phyloP scores from a whole-genome alignment of 78 protist genomes.

The Emiliania huxleyi region DNA sequence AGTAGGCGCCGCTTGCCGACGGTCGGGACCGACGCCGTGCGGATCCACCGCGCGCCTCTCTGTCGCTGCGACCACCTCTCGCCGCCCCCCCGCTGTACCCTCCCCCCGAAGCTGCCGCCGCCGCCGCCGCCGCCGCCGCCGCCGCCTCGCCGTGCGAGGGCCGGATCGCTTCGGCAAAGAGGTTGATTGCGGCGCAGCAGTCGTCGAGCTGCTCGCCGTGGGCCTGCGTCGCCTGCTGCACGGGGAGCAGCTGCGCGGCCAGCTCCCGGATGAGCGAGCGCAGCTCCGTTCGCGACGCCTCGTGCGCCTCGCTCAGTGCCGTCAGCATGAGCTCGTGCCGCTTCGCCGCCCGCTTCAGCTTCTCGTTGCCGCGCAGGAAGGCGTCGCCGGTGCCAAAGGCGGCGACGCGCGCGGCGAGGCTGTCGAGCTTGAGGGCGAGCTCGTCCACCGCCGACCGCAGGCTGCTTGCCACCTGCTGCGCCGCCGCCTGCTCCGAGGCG shows the following conservation, averaged over 20 bases:
- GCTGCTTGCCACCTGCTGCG: not conserved
- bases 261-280: not conserved
- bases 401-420: not conserved
- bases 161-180: not conserved
- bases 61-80: too few relatives aligned
- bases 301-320: not conserved
- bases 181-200: not conserved
- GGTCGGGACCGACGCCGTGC: too few relatives aligned
- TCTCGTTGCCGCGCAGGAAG: not conserved
- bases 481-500: not conserved
- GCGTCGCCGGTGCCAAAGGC: not conserved
- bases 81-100: too few relatives aligned
- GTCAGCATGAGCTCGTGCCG: not conserved
- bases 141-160: too few relatives aligned
- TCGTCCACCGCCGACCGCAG: not conserved
- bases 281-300: not conserved
- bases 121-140: too few relatives aligned
- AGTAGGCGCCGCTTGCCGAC: too few relatives aligned
- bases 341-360: not conserved
- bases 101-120: too few relatives aligned
- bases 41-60: too few relatives aligned
- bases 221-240: not conserved
- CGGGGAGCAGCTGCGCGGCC: not conserved
- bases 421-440: not conserved
- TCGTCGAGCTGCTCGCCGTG: not conserved